Percentiles rank a stretch among this genome's conserved stretches.
phyloP scores from a whole-genome alignment of 2,329 filamentous ascomycete genomes.

The Helotiales sp. region DNA sequence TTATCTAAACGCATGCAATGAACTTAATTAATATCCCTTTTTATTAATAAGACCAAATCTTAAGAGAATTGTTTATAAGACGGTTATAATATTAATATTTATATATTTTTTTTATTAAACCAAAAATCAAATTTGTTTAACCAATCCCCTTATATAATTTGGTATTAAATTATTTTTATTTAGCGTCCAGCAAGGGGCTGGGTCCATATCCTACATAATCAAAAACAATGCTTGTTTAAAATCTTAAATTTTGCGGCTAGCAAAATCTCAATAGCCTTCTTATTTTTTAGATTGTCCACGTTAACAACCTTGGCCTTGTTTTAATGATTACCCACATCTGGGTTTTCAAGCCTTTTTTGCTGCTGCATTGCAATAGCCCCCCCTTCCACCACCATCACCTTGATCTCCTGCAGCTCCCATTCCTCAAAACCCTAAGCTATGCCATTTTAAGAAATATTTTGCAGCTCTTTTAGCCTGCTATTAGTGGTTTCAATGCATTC shows the following conservation, averaged over 20 bases:
- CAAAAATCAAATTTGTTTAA: constrained; percentile 31
- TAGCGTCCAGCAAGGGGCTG: constrained; percentile 27
- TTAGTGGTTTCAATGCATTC: constrained; percentile 27
- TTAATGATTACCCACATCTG: no score
- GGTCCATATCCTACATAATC: constrained; percentile 30
- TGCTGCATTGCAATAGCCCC: constrained; percentile 21
- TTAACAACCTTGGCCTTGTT: no score
- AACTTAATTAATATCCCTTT: constrained; percentile 30
- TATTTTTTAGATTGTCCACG: constrained; percentile 22
- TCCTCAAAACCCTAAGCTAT: constrained; percentile 15
- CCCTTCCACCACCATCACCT: constrained; percentile 19
- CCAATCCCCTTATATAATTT: constrained; percentile 31
- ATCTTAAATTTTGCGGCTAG: constrained; percentile 25
- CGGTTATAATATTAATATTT: constrained; percentile 28
- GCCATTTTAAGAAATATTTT: constrained; percentile 7
- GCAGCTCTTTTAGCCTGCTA: constrained; percentile 15
- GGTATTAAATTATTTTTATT: constrained; percentile 30
- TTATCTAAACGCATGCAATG: constrained; percentile 22
- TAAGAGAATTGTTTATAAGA: constrained; percentile 29
- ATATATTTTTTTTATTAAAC: constrained; percentile 33
- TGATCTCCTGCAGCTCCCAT: constrained; percentile 26
- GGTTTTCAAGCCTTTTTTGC: constrained; percentile 19
- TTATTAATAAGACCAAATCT: constrained; percentile 26
- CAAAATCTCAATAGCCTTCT: constrained; percentile 27
- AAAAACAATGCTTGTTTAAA: constrained; percentile 24